Evolutionary conservation across 1,284 basidiomycete genomes (phyloP).

Genomic region (Clitocybe nebularis): DNA sequence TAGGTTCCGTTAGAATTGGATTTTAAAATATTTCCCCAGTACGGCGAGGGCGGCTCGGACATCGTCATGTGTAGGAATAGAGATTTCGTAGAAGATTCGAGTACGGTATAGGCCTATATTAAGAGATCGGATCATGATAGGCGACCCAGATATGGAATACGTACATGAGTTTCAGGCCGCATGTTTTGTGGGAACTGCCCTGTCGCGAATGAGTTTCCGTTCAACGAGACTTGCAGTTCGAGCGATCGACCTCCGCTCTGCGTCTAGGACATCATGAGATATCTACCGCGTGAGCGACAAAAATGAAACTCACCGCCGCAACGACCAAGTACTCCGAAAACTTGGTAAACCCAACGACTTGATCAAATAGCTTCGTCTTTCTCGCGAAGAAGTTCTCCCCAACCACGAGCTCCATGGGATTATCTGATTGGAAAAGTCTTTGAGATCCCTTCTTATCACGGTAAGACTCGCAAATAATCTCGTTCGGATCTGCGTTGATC

Average conservation of each 20-base stretch:
- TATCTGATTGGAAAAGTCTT: constrained; percentile 49
- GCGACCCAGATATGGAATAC: constrained; percentile 22
- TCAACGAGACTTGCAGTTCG: constrained; percentile 87
- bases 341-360: constrained; percentile 92
- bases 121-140: background rate
- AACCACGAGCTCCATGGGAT: constrained; percentile 77
- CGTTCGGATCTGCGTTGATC: constrained; percentile 75
- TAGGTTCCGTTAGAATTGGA: constrained; percentile 99
- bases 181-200: constrained; percentile 90
- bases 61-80: constrained; percentile 97
- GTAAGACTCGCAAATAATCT: constrained; percentile 93
- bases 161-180: constrained; percentile 82
- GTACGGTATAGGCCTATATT: constrained; percentile 83
- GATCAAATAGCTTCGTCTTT: constrained; percentile 77
- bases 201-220: constrained; percentile 80
- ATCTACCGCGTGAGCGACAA: background rate
- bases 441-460: constrained; percentile 82
- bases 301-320: constrained; percentile 65
- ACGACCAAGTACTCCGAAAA: constrained; percentile 96
- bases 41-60: constrained; percentile 67
- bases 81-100: constrained; percentile 91
- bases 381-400: constrained; percentile 75
- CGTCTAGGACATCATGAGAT: constrained; percentile 39
- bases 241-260: constrained; percentile 57
- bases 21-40: constrained; percentile 92